Percentiles rank a stretch among this genome's conserved stretches.
Evolutionary conservation across 345 rosid genomes (phyloP).

Genomic region (Gossypium arboreum): DNA sequence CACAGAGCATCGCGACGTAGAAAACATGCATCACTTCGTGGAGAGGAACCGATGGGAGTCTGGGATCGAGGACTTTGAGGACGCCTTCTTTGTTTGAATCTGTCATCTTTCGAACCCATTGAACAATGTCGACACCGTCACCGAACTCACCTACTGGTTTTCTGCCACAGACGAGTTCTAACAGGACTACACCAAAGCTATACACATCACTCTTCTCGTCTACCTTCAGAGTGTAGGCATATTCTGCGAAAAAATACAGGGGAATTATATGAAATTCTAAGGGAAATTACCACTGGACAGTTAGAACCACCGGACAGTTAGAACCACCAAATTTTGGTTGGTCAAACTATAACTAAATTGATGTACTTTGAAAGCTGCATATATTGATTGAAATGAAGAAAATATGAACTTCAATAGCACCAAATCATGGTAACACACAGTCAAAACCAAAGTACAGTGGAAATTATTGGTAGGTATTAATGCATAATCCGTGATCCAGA

Average conservation of each 20-base stretch:
- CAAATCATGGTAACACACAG: not conserved
- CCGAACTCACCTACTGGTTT: constrained; percentile 97
- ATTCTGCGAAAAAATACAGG: constrained; percentile 46
- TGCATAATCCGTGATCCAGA: constrained; percentile 8
- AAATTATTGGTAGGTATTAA: not conserved
- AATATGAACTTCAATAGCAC: constrained; percentile 6
- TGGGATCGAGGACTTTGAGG: constrained; percentile 68
- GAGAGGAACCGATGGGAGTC: constrained; percentile 79
- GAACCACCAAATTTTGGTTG: constrained; percentile 11
- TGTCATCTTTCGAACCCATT: constrained; percentile 91
- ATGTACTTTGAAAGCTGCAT: constrained; percentile 30
- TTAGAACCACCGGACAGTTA: not conserved
- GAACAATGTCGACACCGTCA: constrained; percentile 95
- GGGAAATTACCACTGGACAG: constrained; percentile 2
- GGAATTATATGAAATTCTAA: not conserved
- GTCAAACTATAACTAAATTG: constrained; percentile 15
- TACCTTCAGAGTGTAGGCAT: constrained; percentile 92
- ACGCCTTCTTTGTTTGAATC: constrained; percentile 84
- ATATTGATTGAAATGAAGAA: constrained; percentile 18
- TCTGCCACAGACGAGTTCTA: constrained; percentile 76
- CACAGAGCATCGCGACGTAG: constrained; percentile 95
- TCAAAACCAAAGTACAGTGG: not conserved
- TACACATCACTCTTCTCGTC: constrained; percentile 99
- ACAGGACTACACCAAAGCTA: constrained; percentile 88
- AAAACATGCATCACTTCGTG: constrained; percentile 86